These are phyloP conservation scores for Rhizophora apiculata DNA, from an alignment of 345 rosid genomes.

Conservation along the genomic window DNA sequence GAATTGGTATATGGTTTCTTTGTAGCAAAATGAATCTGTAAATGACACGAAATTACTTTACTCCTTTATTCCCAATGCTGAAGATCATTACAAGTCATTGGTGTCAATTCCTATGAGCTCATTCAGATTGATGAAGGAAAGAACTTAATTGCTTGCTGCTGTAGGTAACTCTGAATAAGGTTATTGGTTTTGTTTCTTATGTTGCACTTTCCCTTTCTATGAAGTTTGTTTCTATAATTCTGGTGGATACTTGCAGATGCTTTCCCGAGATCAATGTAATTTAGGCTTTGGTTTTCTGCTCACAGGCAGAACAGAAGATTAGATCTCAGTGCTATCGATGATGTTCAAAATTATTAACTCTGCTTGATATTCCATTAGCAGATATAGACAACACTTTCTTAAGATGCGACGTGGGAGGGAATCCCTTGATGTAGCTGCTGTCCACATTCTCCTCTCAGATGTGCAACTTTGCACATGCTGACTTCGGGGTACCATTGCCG, in stretches of 20 bases:
- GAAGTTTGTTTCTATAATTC: neutral
- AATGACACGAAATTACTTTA: slow-evolving; percentile 59
- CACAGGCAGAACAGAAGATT: slow-evolving; percentile 88
- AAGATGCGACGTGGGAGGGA: slow-evolving; percentile 2
- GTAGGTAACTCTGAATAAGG: slow-evolving; percentile 50
- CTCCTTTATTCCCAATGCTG: slow-evolving; percentile 20
- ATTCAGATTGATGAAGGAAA: slow-evolving; percentile 51
- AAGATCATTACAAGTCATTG: slow-evolving; percentile 20
- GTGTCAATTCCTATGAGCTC: slow-evolving; percentile 70
- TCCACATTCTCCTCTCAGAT: slow-evolving; percentile 6
- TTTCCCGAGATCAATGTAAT: neutral
- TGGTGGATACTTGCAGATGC: neutral
- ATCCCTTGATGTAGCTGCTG: neutral
- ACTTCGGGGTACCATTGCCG: slow-evolving; percentile 57
- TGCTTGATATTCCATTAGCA: slow-evolving; percentile 80
- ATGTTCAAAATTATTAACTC: slow-evolving; percentile 53
- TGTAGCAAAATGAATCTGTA: slow-evolving; percentile 57
- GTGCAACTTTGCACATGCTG: slow-evolving; percentile 36
- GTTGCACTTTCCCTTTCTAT: no score
- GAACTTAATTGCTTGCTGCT: slow-evolving; percentile 71
- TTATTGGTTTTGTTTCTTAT: slow-evolving; percentile 9
- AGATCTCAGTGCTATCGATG: slow-evolving; percentile 67
- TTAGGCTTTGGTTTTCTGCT: slow-evolving; percentile 15
- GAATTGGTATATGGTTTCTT: slow-evolving; percentile 1
- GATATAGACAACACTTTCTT: slow-evolving; percentile 52